phyloP scores from a whole-genome alignment of 805 yeast species.

The Saccharomycopsis sp. region DNA sequence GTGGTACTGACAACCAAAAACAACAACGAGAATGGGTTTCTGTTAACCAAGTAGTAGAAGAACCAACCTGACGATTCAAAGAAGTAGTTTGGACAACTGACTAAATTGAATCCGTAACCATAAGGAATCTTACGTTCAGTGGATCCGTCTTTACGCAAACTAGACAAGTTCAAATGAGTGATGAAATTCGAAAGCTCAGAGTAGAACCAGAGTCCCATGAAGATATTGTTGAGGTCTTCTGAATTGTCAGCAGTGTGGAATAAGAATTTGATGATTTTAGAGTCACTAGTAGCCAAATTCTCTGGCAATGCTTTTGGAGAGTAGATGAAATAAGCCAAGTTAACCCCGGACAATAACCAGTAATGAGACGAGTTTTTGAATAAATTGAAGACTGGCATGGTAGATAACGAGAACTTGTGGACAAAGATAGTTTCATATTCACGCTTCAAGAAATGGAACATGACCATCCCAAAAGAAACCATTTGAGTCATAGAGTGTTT shows the following conservation, averaged over 20 bases:
- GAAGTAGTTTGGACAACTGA: slow-evolving; percentile 92
- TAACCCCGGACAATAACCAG: slow-evolving; percentile 81
- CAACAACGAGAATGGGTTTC: slow-evolving; percentile 69
- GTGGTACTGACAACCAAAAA: slow-evolving; percentile 64
- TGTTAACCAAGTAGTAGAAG: slow-evolving; percentile 58
- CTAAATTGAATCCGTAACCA: slow-evolving; percentile 76
- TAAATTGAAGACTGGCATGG: slow-evolving; percentile 86
- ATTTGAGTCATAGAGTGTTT: slow-evolving; percentile 47
- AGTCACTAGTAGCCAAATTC: neutral
- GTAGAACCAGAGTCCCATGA: slow-evolving; percentile 42
- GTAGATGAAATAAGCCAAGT: slow-evolving; percentile 43
- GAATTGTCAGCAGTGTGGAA: slow-evolving; percentile 22
- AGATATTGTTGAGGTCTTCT: slow-evolving; percentile 22
- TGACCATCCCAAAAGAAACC: slow-evolving; percentile 46
- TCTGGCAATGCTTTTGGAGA: slow-evolving; percentile 24
- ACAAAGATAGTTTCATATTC: slow-evolving; percentile 81
- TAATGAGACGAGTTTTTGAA: slow-evolving; percentile 89
- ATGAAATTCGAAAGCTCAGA: slow-evolving; percentile 69
- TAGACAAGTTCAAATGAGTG: slow-evolving; percentile 58
- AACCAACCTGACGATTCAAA: slow-evolving; percentile 81
- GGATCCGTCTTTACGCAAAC: slow-evolving; percentile 48
- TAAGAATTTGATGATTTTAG: slow-evolving; percentile 6
- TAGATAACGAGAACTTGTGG: slow-evolving; percentile 78
- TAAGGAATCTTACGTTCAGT: slow-evolving; percentile 64
- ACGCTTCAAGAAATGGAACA: slow-evolving; percentile 79